Percentiles rank a stretch among this genome's conserved stretches.
These are phyloP conservation scores for Lactifluus volemus DNA, from an alignment of 768 basidiomycete genomes.

Conservation along the genomic window DNA sequence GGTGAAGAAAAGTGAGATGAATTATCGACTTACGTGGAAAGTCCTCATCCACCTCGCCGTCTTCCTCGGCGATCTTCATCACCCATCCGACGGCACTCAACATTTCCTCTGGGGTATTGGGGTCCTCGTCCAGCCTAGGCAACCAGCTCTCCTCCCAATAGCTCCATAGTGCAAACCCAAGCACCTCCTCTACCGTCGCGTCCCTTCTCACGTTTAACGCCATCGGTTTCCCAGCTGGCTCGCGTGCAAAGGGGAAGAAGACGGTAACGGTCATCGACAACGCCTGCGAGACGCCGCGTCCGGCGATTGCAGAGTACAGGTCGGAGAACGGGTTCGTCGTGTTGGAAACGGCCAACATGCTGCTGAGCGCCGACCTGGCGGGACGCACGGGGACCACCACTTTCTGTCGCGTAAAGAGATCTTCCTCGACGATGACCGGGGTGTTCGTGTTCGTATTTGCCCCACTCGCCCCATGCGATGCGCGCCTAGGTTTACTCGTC, in stretches of 20 bases:
- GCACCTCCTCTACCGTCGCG: conserved; percentile 90
- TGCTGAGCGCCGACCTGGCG: conserved; percentile 56
- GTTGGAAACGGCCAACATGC: conserved; percentile 60
- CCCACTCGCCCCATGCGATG: conserved; percentile 15
- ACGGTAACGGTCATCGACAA: conserved; percentile 60
- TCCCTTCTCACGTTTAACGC: conserved; percentile 74
- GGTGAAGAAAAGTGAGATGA: too few relatives aligned
- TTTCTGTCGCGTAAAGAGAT: conserved; percentile 43
- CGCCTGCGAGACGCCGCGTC: conserved; percentile 50
- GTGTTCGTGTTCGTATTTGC: conserved; percentile 1
- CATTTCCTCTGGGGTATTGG: conserved; percentile 50
- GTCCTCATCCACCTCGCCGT: conserved; percentile 98
- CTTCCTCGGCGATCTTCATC: conserved; percentile 87
- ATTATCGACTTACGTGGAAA: conserved; percentile 70
- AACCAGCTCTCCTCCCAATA: conserved; percentile 87
- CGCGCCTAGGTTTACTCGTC: conserved; percentile 10
- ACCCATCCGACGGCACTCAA: conserved; percentile 86
- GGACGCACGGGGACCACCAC: conserved; percentile 34
- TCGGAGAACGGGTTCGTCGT: conserved; percentile 81
- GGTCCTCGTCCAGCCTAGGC: conserved; percentile 64
- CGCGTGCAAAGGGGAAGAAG: conserved; percentile 74
- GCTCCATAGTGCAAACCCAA: conserved; percentile 86
- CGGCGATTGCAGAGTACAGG: conserved; percentile 77
- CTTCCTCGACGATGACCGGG: conserved; percentile 14
- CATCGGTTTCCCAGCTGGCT: conserved; percentile 55